Evolutionary conservation across 306 rosid species (phyloP), one percentile per base, ranked within the genome.

Genomic region (Abrus precatorius): DNA sequence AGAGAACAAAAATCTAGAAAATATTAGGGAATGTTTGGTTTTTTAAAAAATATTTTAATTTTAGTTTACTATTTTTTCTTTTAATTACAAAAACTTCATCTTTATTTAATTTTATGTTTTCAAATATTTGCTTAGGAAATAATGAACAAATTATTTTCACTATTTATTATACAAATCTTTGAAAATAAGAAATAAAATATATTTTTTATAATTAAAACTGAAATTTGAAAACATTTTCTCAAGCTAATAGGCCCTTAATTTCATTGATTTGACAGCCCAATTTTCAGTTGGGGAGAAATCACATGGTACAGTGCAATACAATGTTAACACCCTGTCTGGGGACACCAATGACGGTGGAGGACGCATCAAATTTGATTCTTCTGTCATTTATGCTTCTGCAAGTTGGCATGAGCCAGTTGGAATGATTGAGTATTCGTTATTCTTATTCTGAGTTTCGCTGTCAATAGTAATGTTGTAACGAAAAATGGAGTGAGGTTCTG

Each of bases 381-480:
- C 30, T 75, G 80, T 38, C 48, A 54, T 28, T 65, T 74, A 40
- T 82, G 47, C 77, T 77, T 80, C 45, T 72, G 49, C 63, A 54
- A 77, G 84, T 83, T 76, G 50, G 54, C 40, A 81, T 56, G 86
- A 57, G 45, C 75, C 40, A 55, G 69, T 80, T 52, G 72, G 81
- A 68, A 83, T 74, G 85, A 49, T 44, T 43, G 48, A 76, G 80
- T 76, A 68, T 74, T 55, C 71, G 61, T 82, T 71, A 77, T 82
- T 70, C 76, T 77, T 79, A 38, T 47, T 14, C 36, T 72, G 67
- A 43, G 62, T 55, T 64, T 82, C 80, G 73, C 48, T 74, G 81
- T 83, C 84, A 76, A 91, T 72, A 84, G 59, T 80, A 69, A 73
- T 81, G 59, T 56, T 82, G 62, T 76, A 50, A 73, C 66, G 50